Evolutionary conservation across 1,284 basidiomycete genomes (phyloP).

Genomic region (Ustilago xerochloae): DNA sequence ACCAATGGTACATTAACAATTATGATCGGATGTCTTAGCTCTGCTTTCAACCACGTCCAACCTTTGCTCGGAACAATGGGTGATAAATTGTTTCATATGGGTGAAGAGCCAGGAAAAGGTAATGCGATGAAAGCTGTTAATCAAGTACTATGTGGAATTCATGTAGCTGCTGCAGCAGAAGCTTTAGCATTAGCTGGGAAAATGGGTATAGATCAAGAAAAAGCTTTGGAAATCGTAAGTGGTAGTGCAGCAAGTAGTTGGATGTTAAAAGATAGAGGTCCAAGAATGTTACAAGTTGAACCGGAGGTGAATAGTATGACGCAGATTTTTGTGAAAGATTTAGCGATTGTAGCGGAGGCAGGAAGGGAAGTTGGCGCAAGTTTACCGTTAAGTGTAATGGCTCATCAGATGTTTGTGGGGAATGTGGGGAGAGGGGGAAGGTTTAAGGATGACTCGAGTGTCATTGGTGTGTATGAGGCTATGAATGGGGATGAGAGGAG

Average conservation of each 20-base stretch:
- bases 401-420: slow-evolving; percentile 29
- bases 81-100: slow-evolving; percentile 65
- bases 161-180: slow-evolving; percentile 68
- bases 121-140: slow-evolving; percentile 60
- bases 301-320: slow-evolving; percentile 17
- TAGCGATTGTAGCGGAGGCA: slow-evolving; percentile 26
- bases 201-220: slow-evolving; percentile 66
- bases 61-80: slow-evolving; percentile 62
- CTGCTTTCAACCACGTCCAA: slow-evolving; percentile 50
- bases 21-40: slow-evolving; percentile 63
- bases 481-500: slow-evolving; percentile 11
- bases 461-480: slow-evolving; percentile 32
- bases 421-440: slow-evolving; percentile 17
- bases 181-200: slow-evolving; percentile 67
- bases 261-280: slow-evolving; percentile 66
- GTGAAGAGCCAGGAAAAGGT: slow-evolving; percentile 59
- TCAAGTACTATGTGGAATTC: slow-evolving; percentile 66
- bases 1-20: slow-evolving; percentile 65
- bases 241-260: slow-evolving; percentile 65
- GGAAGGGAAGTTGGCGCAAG: slow-evolving; percentile 18
- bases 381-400: slow-evolving; percentile 14
- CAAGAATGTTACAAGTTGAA: slow-evolving; percentile 25
- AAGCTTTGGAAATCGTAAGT: slow-evolving; percentile 65
- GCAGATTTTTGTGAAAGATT: slow-evolving; percentile 33
- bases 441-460: slow-evolving; percentile 22